Conservation (phyloP, 129 eudicot species). For the Mikania micrantha region DNA sequence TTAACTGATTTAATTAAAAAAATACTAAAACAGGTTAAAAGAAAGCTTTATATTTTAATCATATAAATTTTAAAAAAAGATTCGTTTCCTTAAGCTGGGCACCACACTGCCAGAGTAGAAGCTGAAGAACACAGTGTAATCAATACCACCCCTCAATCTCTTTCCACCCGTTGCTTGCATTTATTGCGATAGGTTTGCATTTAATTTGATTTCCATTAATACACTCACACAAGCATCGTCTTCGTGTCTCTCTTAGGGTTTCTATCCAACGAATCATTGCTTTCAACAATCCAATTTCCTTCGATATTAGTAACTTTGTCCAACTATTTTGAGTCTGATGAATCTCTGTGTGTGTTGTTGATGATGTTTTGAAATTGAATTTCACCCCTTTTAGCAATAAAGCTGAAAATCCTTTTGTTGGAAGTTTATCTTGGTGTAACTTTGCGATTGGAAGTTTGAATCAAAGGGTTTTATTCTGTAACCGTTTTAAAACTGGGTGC, state of each 20-base stretch:
- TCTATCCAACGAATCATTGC: not conserved
- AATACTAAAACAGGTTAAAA: not conserved
- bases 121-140: constrained; percentile 37
- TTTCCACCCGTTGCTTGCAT: constrained; percentile 22
- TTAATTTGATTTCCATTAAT: constrained; percentile 12
- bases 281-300: not conserved
- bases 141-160: constrained; percentile 17
- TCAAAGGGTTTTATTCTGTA: constrained; percentile 23
- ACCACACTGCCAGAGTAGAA: constrained; percentile 34
- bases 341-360: not conserved
- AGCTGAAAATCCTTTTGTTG: not conserved
- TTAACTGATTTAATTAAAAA: no score
- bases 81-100: constrained; percentile 13
- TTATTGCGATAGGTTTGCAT: no score
- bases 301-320: constrained; percentile 14
- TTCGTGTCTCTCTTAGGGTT: constrained; percentile 8
- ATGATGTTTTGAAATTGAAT: not conserved
- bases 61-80: not conserved
- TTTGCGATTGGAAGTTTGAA: constrained; percentile 20
- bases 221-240: not conserved
- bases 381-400: not conserved
- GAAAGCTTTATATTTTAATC: not conserved
- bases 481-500: constrained; percentile 8
- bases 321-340: not conserved
- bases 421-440: not conserved